A percentile compares a stretch with the other conserved stretches of the same genome.
phyloP scores from a whole-genome alignment of 1,284 basidiomycete species.

The Malassezia brasiliensis region DNA sequence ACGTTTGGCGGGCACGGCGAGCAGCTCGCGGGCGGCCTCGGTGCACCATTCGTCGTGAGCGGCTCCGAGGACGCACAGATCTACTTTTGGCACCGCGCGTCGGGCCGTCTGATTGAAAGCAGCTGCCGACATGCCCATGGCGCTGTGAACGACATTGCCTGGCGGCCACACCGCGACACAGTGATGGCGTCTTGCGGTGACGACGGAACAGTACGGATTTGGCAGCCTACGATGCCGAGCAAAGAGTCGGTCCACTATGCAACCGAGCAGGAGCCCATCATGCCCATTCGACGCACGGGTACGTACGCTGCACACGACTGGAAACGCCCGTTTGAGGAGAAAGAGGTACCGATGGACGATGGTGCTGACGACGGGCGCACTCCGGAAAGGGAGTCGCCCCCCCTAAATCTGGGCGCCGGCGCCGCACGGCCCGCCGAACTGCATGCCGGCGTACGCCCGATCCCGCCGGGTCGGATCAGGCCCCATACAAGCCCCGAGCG shows the following conservation, averaged over 20 bases:
- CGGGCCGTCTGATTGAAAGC: constrained; percentile 68
- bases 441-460: too few relatives aligned
- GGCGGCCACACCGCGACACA: constrained; percentile 72
- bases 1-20: constrained; percentile 88
- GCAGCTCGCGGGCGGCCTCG: constrained; percentile 55
- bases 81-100: constrained; percentile 89
- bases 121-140: constrained; percentile 73
- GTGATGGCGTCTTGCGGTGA: constrained; percentile 65
- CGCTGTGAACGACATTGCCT: constrained; percentile 87
- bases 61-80: constrained; percentile 75
- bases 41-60: constrained; percentile 57
- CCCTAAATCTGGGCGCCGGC: too few relatives aligned
- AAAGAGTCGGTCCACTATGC: background rate
- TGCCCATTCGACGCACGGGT: background rate
- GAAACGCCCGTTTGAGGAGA: background rate
- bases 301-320: background rate
- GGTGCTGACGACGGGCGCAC: background rate
- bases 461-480: background rate
- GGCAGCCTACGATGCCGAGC: constrained; percentile 19
- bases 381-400: background rate
- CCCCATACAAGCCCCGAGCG: background rate
- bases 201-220: constrained; percentile 37
- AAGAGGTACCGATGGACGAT: background rate
- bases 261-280: background rate
- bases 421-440: too few relatives aligned